A percentile compares a stretch with the other conserved stretches of the same genome.
Evolutionary conservation across 148 eudicot species (phyloP).

Genomic region (Fagopyrum tataricum): DNA sequence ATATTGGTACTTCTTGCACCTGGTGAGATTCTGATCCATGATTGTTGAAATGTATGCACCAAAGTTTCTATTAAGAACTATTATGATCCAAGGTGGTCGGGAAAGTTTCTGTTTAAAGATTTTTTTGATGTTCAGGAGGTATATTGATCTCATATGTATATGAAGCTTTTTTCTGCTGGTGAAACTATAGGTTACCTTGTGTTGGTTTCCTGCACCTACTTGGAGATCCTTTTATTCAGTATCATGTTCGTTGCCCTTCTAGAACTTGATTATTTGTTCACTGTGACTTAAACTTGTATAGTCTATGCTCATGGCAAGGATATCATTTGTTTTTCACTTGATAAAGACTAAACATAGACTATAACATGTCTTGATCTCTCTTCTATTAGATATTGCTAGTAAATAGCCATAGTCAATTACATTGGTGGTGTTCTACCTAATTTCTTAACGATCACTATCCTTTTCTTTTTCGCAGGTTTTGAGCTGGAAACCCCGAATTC

Average conservation of each 20-base stretch:
- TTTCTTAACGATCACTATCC: neutral
- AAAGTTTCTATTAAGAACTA: neutral
- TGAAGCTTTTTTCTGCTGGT: neutral
- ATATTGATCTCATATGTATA: neutral
- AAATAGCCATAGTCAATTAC: neutral
- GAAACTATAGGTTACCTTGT: neutral
- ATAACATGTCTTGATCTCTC: neutral
- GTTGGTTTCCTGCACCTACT: neutral
- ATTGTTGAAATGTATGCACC: neutral
- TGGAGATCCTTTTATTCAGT: neutral
- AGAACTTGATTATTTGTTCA: neutral
- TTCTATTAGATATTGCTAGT: neutral
- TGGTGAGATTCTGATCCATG: neutral
- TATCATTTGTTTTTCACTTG: neutral
- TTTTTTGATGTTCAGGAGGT: neutral
- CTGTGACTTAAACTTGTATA: neutral
- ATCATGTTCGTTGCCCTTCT: neutral
- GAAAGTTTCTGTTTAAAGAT: neutral
- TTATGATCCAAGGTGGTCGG: neutral
- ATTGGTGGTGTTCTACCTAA: neutral
- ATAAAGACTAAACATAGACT: neutral
- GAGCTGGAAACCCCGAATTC: slow-evolving; percentile 79
- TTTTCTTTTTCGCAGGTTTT: slow-evolving; percentile 41
- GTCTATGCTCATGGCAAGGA: neutral
- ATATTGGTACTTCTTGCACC: too few relatives aligned